These are phyloP conservation scores for Daldinia bambusicola DNA, from an alignment of 495 filamentous ascomycete species.

Conservation along the genomic window DNA sequence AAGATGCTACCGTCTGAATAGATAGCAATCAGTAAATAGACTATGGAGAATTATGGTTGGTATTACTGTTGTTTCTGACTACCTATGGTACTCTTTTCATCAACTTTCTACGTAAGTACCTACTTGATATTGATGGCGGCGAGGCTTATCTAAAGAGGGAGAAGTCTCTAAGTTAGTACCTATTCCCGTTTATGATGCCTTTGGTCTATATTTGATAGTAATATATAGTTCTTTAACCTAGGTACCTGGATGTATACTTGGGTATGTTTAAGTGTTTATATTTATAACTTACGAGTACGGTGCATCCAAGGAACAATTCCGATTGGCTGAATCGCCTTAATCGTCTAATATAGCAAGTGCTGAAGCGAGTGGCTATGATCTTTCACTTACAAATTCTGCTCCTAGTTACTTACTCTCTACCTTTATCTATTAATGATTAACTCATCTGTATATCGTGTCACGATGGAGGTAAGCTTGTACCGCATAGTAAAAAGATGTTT, in stretches of 20 bases:
- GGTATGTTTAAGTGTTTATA: neutral
- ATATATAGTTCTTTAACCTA: neutral
- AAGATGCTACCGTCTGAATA: neutral
- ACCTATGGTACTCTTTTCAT: neutral
- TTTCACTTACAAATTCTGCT: neutral
- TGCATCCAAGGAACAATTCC: neutral
- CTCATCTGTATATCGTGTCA: neutral
- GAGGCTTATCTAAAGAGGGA: neutral
- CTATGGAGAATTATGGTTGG: neutral
- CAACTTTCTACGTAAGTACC: neutral
- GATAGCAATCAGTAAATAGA: neutral
- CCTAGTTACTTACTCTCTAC: slow-evolving; percentile 23
- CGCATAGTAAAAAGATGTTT: slow-evolving; percentile 5
- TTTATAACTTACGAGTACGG: neutral
- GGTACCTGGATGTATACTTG: too few species aligned
- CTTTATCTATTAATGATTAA: neutral
- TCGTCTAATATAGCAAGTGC: slow-evolving; percentile 5
- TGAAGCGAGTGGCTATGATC: neutral
- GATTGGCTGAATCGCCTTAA: neutral
- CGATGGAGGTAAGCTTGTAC: slow-evolving; percentile 7
- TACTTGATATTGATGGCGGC: neutral
- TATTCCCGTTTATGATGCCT: too few species aligned
- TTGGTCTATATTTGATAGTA: neutral
- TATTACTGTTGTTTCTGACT: neutral
- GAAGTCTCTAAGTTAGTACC: neutral